A percentile compares a stretch with the other conserved stretches of the same genome.
These are phyloP conservation scores for Pleoardoris graminearum DNA, from an alignment of 2,329 filamentous ascomycete species.

Conservation along the genomic window DNA sequence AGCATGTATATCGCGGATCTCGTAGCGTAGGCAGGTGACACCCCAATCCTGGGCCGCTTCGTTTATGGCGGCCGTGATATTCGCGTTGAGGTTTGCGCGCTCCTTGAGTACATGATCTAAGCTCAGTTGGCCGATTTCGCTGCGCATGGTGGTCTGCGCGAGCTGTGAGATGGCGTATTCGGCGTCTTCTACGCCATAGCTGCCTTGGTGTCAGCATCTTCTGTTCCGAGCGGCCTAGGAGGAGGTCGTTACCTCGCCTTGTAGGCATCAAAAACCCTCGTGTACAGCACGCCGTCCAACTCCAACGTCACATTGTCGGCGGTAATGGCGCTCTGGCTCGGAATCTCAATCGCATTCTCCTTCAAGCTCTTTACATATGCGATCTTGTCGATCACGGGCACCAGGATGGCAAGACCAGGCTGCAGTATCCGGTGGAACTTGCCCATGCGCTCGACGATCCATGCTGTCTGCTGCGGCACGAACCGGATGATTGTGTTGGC, in stretches of 20 bases:
- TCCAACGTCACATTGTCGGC: slow-evolving; percentile 98
- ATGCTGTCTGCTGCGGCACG: slow-evolving; percentile 98
- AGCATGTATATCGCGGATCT: slow-evolving; percentile 97
- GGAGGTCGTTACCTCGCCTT: slow-evolving; percentile 75
- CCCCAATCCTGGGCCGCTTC: slow-evolving; percentile 97
- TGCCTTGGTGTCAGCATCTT: slow-evolving; percentile 48
- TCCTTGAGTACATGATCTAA: slow-evolving; percentile 98
- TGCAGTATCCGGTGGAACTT: slow-evolving; percentile 93
- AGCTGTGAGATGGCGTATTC: slow-evolving; percentile 98
- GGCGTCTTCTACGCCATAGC: slow-evolving; percentile 96
- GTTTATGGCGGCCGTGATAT: slow-evolving; percentile 99
- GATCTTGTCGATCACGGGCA: slow-evolving; percentile 92
- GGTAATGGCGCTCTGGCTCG: slow-evolving; percentile 95
- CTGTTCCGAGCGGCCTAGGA: neutral
- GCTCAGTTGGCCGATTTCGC: slow-evolving; percentile 93
- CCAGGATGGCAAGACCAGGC: slow-evolving; percentile 84
- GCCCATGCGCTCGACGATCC: slow-evolving; percentile 99
- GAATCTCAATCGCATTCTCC: slow-evolving; percentile 94
- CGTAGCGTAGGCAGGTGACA: slow-evolving; percentile 92
- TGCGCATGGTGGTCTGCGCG: slow-evolving; percentile 98
- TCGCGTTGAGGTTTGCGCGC: slow-evolving; percentile 91
- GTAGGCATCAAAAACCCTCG: slow-evolving; percentile 94
- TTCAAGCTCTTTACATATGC: slow-evolving; percentile 98
- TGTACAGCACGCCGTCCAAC: slow-evolving; percentile 93
- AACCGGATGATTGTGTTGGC: slow-evolving; percentile 95